A percentile compares a stretch with the other conserved stretches of the same genome.
Evolutionary conservation across 1,284 basidiomycete species (phyloP).

Genomic region (Ceratobasidium sp.): DNA sequence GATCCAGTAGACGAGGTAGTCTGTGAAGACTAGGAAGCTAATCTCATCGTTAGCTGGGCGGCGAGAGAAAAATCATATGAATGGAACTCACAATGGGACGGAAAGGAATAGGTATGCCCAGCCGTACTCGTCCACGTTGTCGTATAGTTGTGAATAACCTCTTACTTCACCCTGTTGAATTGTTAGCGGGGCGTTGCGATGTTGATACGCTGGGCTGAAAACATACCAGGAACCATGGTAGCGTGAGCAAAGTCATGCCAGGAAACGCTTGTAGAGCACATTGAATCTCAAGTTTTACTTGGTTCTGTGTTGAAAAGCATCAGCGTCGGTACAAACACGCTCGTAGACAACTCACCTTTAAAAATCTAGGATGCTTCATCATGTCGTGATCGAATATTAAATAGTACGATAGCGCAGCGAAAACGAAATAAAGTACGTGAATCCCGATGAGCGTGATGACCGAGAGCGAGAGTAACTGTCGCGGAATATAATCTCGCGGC

Average conservation of each 20-base stretch:
- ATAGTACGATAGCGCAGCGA: slow-evolving; percentile 86
- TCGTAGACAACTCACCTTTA: slow-evolving; percentile 75
- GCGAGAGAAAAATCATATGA: background rate
- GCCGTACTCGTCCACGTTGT: slow-evolving; percentile 78
- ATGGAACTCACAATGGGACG: slow-evolving; percentile 69
- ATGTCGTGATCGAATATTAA: slow-evolving; percentile 96
- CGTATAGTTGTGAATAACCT: slow-evolving; percentile 86
- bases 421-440: slow-evolving; percentile 85
- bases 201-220: background rate
- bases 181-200: background rate
- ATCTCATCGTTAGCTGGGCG: background rate
- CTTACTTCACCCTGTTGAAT: slow-evolving; percentile 76
- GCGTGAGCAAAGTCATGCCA: slow-evolving; percentile 80
- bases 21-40: slow-evolving; percentile 91
- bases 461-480: slow-evolving; percentile 84
- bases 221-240: slow-evolving; percentile 88
- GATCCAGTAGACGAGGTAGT: slow-evolving; percentile 93
- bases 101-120: slow-evolving; percentile 75
- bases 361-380: slow-evolving; percentile 94
- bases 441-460: slow-evolving; percentile 86
- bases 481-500: slow-evolving; percentile 81
- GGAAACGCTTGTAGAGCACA: slow-evolving; percentile 84
- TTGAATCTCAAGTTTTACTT: slow-evolving; percentile 82
- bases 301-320: slow-evolving; percentile 60
- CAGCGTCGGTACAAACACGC: slow-evolving; percentile 57